These are phyloP conservation scores for Vigna unguiculata DNA, from an alignment of 306 rosid species.

Conservation along the genomic window DNA sequence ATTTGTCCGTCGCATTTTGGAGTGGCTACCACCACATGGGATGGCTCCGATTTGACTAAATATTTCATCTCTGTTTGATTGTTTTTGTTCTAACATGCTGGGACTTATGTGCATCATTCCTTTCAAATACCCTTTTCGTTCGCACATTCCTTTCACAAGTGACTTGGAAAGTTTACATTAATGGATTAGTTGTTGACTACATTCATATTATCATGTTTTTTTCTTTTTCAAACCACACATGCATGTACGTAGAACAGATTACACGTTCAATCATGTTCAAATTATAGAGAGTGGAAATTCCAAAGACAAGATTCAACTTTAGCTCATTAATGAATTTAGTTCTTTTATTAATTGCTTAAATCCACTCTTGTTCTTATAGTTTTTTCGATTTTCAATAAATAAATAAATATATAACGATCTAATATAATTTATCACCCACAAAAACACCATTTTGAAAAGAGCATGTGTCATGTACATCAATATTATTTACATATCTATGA, in stretches of 20 bases:
- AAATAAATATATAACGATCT: too few relatives aligned
- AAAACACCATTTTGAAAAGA: too few relatives aligned
- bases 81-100: background rate
- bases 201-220: background rate
- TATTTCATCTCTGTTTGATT: conserved; percentile 9
- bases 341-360: too few relatives aligned
- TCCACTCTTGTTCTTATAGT: too few relatives aligned
- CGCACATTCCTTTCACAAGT: background rate
- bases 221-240: background rate
- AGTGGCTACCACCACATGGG: background rate
- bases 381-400: too few relatives aligned
- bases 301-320: background rate
- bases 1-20: background rate
- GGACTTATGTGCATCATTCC: background rate
- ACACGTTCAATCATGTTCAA: conserved; percentile 1
- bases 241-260: background rate
- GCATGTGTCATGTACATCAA: too few relatives aligned
- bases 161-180: background rate
- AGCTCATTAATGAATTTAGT: background rate
- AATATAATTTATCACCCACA: too few relatives aligned
- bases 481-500: too few relatives aligned
- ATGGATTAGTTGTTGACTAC: background rate
- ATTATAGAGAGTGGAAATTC: background rate
- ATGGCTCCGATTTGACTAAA: conserved; percentile 3
- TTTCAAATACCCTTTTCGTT: background rate